These are phyloP conservation scores for Candida sojae DNA, from an alignment of 1,139 yeast species.

Conservation along the genomic window DNA sequence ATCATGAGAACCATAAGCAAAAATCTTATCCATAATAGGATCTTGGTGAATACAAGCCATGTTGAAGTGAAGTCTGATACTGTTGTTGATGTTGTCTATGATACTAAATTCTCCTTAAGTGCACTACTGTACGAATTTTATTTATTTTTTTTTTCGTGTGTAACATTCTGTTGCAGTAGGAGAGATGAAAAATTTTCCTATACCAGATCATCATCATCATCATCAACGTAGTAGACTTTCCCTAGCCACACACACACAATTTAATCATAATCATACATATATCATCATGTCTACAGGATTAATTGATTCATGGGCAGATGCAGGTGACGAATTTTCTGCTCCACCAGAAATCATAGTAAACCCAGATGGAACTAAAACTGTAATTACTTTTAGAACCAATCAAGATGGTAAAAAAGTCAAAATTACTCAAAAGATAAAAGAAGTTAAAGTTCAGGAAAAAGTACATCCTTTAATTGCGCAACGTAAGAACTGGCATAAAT, in stretches of 20 bases:
- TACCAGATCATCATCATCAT: background rate
- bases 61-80: background rate
- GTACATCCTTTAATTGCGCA: constrained; percentile 78
- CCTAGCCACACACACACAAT: background rate
- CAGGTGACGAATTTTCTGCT: constrained; percentile 61
- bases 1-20: constrained; percentile 24
- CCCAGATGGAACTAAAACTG: constrained; percentile 87
- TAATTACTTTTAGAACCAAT: constrained; percentile 74
- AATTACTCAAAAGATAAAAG: constrained; percentile 82
- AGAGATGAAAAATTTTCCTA: constrained; percentile 5
- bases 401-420: constrained; percentile 83
- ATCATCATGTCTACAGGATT: constrained; percentile 39
- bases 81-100: background rate
- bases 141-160: background rate
- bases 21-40: background rate
- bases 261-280: background rate
- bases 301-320: constrained; percentile 66
- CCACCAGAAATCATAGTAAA: constrained; percentile 78
- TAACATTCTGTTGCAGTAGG: background rate
- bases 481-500: constrained; percentile 75
- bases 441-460: constrained; percentile 73
- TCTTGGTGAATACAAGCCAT: background rate
- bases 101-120: background rate
- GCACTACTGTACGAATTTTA: background rate
- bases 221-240: background rate